phyloP scores from a whole-genome alignment of 176 grass and related monocot species.

The Aegilops bicornis region DNA sequence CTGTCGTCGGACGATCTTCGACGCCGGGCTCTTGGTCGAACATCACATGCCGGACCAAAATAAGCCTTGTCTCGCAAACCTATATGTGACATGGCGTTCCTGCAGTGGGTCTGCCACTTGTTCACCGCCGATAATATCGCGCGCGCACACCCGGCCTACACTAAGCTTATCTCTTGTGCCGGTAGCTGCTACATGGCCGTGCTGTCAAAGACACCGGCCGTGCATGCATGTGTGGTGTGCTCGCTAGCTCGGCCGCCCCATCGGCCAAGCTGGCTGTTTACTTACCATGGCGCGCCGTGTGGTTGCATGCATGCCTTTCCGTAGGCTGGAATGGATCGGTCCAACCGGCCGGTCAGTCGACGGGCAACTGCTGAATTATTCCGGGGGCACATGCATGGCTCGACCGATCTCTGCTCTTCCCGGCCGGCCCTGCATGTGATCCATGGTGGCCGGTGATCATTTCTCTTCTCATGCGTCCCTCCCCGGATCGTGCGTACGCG shows the following conservation, averaged over 20 bases:
- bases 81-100: no score
- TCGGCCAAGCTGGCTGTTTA: not conserved
- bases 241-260: no score
- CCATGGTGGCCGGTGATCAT: constrained; percentile 29
- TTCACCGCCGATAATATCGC: no score
- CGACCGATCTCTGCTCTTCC: not conserved
- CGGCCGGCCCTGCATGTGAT: not conserved
- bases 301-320: not conserved
- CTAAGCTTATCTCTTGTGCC: not conserved
- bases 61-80: no score
- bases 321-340: constrained; percentile 22
- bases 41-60: no score
- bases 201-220: constrained; percentile 31
- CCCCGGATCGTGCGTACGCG: not conserved
- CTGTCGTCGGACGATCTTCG: no score
- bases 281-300: not conserved
- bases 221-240: no score
- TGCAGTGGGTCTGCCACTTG: no score
- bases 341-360: constrained; percentile 25
- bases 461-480: not conserved
- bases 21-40: no score
- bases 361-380: constrained; percentile 42
- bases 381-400: constrained; percentile 36
- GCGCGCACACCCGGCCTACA: no score
- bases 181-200: constrained; percentile 16